These are phyloP conservation scores for Xylaria acuta DNA, from an alignment of 495 filamentous ascomycete species.

Conservation along the genomic window DNA sequence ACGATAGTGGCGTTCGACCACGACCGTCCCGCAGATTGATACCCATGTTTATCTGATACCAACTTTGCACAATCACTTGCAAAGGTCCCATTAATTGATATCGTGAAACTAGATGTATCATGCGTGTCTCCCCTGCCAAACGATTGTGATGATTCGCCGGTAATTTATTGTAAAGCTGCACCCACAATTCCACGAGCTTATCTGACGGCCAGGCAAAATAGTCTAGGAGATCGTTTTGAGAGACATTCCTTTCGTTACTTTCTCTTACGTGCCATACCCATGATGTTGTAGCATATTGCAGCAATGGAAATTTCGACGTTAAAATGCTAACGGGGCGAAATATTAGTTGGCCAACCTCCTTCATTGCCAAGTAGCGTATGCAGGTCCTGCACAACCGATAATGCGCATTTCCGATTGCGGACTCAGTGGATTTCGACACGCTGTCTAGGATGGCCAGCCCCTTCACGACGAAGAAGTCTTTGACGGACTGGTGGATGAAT, in stretches of 20 bases:
- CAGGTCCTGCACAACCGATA: constrained; percentile 32
- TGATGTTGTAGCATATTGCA: not conserved
- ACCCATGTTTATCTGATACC: not conserved
- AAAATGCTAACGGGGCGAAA: rapidly evolving
- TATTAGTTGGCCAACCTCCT: constrained; percentile 20
- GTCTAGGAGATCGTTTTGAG: not conserved
- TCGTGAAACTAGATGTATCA: not conserved
- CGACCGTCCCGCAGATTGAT: not conserved
- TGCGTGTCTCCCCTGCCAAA: not conserved
- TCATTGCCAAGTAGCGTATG: constrained; percentile 33
- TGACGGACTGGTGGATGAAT: constrained; percentile 51
- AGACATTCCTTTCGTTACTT: not conserved
- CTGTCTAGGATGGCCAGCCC: constrained; percentile 25
- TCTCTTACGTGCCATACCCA: not conserved
- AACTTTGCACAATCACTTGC: not conserved
- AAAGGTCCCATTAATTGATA: not conserved
- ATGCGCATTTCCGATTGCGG: constrained; percentile 30
- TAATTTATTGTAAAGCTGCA: not conserved
- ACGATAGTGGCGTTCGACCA: not conserved
- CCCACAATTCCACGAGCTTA: not conserved
- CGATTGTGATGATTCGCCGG: too few species aligned
- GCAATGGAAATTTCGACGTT: not conserved
- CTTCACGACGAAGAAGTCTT: constrained; percentile 44
- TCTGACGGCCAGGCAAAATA: constrained; percentile 6
- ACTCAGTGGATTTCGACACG: not conserved